Evolutionary conservation across 768 basidiomycete species (phyloP), one percentile per base, ranked within the genome.

Genomic region (Pulveroboletus ravenelii): DNA sequence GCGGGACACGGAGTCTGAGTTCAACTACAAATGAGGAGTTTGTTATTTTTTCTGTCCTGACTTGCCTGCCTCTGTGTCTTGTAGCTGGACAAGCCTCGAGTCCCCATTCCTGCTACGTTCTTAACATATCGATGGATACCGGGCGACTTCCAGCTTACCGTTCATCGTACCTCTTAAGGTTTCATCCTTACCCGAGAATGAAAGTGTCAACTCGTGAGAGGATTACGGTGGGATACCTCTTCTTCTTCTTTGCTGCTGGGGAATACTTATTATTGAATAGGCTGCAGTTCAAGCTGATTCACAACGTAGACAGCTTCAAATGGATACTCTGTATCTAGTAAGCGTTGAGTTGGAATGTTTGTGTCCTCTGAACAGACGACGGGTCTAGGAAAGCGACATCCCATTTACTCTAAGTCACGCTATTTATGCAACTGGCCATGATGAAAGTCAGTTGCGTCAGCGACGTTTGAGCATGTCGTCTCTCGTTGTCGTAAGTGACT

Each of bases 121-220:
- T 41, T 13, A 15, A 41, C 30, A 23, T 29, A 35, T 27, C 10
- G 27, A 61, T 68, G 62, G 62, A 66, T 36, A 31, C 44, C 0
- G 36, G 39, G 0, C 38, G 54, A 0, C 51, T 67, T 0, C 67
- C 65, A 0, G 43, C 59, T 35, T 67, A 68, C 42, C 61, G 65
- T 12, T 65, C 63, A 2, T 67, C 65, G 0, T 55, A 69, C 31
- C 41, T 69, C 6, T 39, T 63, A 25, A 50, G 65, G 17, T 69
- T 53, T 18, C 65, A 66, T 48, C 65, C 65, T 31, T 66, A 66
- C 50, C 64, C 65, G 38, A 63, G 66, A 34, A 39, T 42, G 29
- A 61, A 56, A 20, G 47, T 34, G 2, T 61, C 58, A 47, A 25
- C 32, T 37, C 63, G 54, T 56, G 65, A 67, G 58, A 65, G 51